These are phyloP conservation scores for Lepiota brunneoincarnata DNA, from an alignment of 768 basidiomycete species.

Conservation along the genomic window DNA sequence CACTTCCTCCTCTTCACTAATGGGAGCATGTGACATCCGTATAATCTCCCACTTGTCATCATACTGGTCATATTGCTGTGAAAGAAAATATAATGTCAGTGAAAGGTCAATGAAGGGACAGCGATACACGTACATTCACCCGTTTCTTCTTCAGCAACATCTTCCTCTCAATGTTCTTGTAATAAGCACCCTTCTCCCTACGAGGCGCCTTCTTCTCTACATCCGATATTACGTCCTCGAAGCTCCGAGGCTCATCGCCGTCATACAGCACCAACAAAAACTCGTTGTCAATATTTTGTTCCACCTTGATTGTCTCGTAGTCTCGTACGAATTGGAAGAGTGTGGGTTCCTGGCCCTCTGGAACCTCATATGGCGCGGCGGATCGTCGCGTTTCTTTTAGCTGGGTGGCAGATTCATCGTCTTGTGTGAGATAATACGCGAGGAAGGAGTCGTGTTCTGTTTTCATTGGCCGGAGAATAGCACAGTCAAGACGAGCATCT, in stretches of 20 bases:
- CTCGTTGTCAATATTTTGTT: conserved; percentile 84
- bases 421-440: conserved; percentile 77
- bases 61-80: conserved; percentile 67
- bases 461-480: conserved; percentile 84
- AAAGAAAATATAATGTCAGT: neutral
- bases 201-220: conserved; percentile 20
- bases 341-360: conserved; percentile 63
- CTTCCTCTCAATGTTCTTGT: conserved; percentile 87
- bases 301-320: conserved; percentile 84
- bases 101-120: neutral
- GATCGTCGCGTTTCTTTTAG: conserved; percentile 59
- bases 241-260: conserved; percentile 34
- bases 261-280: conserved; percentile 75
- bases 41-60: conserved; percentile 83
- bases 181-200: conserved; percentile 71
- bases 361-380: conserved; percentile 40
- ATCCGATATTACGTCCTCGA: conserved; percentile 34
- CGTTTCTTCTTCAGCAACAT: conserved; percentile 86
- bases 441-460: conserved; percentile 87
- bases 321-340: conserved; percentile 78
- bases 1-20: conserved; percentile 71
- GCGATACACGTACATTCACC: conserved; percentile 53
- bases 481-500: conserved; percentile 82
- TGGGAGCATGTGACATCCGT: conserved; percentile 64
- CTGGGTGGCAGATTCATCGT: conserved; percentile 64